A percentile compares a stretch with the other conserved stretches of the same genome.
Conservation (phyloP, 306 rosid species). For the Rosa chinensis region DNA sequence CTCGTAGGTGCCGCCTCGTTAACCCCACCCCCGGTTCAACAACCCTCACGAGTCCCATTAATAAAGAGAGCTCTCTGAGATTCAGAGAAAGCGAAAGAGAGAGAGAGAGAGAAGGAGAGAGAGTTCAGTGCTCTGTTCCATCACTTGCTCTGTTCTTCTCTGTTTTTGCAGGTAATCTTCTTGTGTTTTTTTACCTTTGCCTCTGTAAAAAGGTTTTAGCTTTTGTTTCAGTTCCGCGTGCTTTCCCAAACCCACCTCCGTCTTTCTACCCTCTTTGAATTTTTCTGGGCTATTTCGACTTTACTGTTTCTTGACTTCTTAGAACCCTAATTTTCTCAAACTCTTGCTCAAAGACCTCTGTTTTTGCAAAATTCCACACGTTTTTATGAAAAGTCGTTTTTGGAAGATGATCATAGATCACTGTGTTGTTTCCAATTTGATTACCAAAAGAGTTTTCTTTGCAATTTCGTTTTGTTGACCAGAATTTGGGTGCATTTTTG, state of each 20-base stretch:
- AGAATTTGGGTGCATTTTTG: no score
- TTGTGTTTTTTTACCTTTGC: neutral
- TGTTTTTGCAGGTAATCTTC: constrained; percentile 17
- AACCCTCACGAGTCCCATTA: neutral
- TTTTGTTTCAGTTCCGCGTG: constrained; percentile 16
- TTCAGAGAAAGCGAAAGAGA: neutral
- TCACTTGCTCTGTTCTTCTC: neutral
- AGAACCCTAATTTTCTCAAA: constrained; percentile 28
- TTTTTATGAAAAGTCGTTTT: neutral
- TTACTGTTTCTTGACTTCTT: constrained; percentile 11
- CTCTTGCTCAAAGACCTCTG: neutral
- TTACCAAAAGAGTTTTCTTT: neutral
- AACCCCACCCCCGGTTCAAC: neutral
- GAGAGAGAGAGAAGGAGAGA: neutral
- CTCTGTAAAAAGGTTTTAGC: constrained; percentile 1
- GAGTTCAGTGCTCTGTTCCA: neutral
- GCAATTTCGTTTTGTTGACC: neutral
- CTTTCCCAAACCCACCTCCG: neutral
- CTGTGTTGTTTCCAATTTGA: neutral
- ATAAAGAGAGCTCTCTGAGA: constrained; percentile 1
- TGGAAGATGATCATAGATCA: neutral
- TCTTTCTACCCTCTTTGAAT: neutral
- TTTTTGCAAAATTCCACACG: neutral
- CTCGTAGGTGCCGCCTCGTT: constrained; percentile 24
- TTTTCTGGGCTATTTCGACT: constrained; percentile 14